Conservation (phyloP, 2,329 filamentous ascomycete species). For the Cercospora sojina region DNA sequence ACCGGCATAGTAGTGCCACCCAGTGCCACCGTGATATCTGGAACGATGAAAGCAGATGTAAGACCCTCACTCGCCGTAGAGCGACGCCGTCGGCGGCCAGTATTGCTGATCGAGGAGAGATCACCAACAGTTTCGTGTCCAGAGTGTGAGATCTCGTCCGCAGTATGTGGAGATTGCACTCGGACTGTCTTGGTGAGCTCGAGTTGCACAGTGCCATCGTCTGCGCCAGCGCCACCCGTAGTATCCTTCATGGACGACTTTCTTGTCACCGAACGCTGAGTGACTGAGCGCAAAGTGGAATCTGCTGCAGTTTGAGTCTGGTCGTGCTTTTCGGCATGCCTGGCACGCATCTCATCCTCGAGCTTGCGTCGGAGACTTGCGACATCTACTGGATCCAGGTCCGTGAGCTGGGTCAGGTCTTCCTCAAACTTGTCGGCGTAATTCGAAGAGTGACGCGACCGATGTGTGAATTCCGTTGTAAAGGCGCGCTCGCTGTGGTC, state of each 20-base stretch:
- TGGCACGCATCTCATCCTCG: constrained; percentile 50
- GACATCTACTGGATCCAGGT: constrained; percentile 54
- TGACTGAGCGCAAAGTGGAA: constrained; percentile 42
- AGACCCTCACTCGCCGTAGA: constrained; percentile 48
- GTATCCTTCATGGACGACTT: constrained; percentile 58
- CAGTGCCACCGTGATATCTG: constrained; percentile 57
- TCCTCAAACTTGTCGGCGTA: constrained; percentile 13
- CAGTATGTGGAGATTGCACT: constrained; percentile 39
- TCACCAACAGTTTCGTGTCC: constrained; percentile 37
- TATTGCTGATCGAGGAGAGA: constrained; percentile 50
- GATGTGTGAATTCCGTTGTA: neutral
- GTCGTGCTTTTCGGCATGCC: constrained; percentile 7
- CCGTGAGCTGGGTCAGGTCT: constrained; percentile 56
- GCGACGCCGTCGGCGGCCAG: constrained; percentile 48
- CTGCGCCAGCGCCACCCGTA: constrained; percentile 38
- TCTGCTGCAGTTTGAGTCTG: constrained; percentile 32
- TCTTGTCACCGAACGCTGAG: constrained; percentile 45
- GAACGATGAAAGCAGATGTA: constrained; percentile 65
- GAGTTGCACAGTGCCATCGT: constrained; percentile 39
- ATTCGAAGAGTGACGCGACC: constrained; percentile 17
- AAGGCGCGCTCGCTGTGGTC: neutral
- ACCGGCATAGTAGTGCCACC: constrained; percentile 29
- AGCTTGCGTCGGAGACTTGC: constrained; percentile 55
- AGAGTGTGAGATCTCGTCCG: constrained; percentile 35
- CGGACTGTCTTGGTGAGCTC: constrained; percentile 37